Base-by-base conservation (phyloP, 331 rosid species). In the Acacia pycnantha region DNA sequence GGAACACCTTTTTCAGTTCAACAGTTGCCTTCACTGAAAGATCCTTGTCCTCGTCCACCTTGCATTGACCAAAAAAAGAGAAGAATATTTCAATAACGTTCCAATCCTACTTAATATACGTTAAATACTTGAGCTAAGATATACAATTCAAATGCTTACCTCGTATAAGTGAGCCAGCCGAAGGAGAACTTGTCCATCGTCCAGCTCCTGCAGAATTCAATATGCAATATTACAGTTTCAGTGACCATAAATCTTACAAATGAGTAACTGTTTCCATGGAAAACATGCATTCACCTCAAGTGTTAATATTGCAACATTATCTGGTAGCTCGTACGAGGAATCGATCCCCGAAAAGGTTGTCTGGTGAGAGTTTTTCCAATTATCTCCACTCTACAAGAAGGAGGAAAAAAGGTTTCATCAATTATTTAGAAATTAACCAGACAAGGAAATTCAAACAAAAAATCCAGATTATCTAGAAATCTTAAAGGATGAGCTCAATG, bases 141-240 rank as follows among this genome's bases (percentile, higher is more conserved):
- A 4, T 51, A 18, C 58, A 21, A 54, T 22, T 58, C 29, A 58
- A 58, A 10, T n/a, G 51, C 37, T 44, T 76, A 93, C 98, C 91
- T 93, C 97, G 8, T 88, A 91, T 69, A 91, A 85, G 83, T 93
- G 97, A 8, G 98, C 98, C 47, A 91, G 71, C 21, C 98, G 91
- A 61, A 93, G 85, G 43, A 93, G 92, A 84, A 90, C 88, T 82
- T 89, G 80, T 64, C 88, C 93, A 70, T 84, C 83, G 43, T 87
- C 92, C 79, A 90, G 84, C 84, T 88, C 98, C 97, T 93, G 85
- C 76, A 85, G 68, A 72, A 76, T 50, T 86, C 74, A 70, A 79
- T 65, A 76, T 15, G 64, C 43, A 73, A 26, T 31, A 50, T 37
- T 21, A 1, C n/a, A 77, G 81, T 43, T 29, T 24, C 11, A 72